A percentile compares a stretch with the other conserved stretches of the same genome.
These are phyloP conservation scores for Rhypophila decipiens DNA, from an alignment of 495 filamentous ascomycete species.

Conservation along the genomic window DNA sequence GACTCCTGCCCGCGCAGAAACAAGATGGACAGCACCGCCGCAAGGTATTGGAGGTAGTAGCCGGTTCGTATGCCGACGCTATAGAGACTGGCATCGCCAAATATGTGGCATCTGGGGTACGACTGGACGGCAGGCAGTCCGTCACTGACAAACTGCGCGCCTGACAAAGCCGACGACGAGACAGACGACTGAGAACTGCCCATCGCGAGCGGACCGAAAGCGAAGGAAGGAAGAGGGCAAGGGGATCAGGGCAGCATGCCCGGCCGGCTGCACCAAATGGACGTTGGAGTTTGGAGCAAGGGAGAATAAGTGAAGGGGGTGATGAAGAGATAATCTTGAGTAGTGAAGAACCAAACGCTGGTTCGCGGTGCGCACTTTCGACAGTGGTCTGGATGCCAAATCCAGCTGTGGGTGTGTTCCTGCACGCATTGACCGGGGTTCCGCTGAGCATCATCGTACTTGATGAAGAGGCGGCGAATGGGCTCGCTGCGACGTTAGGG, in stretches of 20 bases:
- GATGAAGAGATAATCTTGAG: background rate
- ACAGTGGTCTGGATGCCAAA: too few species aligned
- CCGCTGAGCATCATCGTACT: too few species aligned
- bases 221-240: background rate
- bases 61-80: slow-evolving; percentile 7
- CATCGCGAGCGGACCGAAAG: slow-evolving; percentile 1
- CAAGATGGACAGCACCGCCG: slow-evolving; percentile 7
- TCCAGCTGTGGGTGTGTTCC: too few species aligned
- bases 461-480: slow-evolving; percentile 1
- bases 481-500: background rate
- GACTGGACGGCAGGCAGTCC: slow-evolving; percentile 2
- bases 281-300: too few species aligned
- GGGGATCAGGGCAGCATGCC: background rate
- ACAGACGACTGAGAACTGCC: slow-evolving; percentile 7
- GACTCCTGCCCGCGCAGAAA: slow-evolving; percentile 5
- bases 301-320: background rate
- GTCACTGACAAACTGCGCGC: slow-evolving; percentile 9
- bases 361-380: too few species aligned
- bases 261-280: background rate
- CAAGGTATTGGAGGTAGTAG: slow-evolving; percentile 12
- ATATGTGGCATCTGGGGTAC: slow-evolving; percentile 8
- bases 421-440: background rate
- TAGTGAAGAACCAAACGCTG: background rate
- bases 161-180: background rate
- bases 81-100: slow-evolving; percentile 14